Base-by-base conservation (phyloP, 1,139 yeast genomes). In the Yamadazyma diddensiae region DNA sequence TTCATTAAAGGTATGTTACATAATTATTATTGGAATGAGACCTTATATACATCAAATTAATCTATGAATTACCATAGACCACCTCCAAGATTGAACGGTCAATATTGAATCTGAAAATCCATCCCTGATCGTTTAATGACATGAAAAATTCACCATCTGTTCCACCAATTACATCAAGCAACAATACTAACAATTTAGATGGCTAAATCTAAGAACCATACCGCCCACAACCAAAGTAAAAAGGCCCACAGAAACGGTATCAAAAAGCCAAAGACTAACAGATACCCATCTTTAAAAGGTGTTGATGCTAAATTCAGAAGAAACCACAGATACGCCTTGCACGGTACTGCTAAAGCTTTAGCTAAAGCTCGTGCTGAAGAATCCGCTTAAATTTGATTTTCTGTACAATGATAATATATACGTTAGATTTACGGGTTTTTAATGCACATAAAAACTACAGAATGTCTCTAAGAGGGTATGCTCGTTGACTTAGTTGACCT, bases 171-270 rank as follows among this genome's bases (percentile, higher is more conserved):
- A n/a, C n/a, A n/a, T n/a, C n/a, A n/a, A n/a, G n/a, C n/a, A 22
- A 11, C 22, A n/a, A 21, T 42, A 42, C 46, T 42, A 42, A 42
- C 47, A 28, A 11, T 37, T 13, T 40, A 45, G 47, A 88, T 90
- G 97, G 69, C 97, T 73, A 90, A 90, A 79, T 88, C 97, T 57
- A 92, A 92, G 96, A 92, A 92, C 79, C 98, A 92, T 73, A 92
- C 98, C 77, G 90, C 90, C 77, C 98, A 92, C 79, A 92, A 92
- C 94, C 97, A 92, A 75, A 86, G 85, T 88, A 84, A 75, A 71
- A 92, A 92, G 94, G 97, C 97, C 65, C 98, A 92, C 96, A 90
- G 82, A 72, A 92, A 92, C 86, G 98, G 98, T 77, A 92, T 92
- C 79, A 92, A 90, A 86, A 92, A 90, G 90, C 96, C 97, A 62